These are phyloP conservation scores for Microcera coccophila DNA, from an alignment of 2,329 filamentous ascomycete species.

Conservation along the genomic window DNA sequence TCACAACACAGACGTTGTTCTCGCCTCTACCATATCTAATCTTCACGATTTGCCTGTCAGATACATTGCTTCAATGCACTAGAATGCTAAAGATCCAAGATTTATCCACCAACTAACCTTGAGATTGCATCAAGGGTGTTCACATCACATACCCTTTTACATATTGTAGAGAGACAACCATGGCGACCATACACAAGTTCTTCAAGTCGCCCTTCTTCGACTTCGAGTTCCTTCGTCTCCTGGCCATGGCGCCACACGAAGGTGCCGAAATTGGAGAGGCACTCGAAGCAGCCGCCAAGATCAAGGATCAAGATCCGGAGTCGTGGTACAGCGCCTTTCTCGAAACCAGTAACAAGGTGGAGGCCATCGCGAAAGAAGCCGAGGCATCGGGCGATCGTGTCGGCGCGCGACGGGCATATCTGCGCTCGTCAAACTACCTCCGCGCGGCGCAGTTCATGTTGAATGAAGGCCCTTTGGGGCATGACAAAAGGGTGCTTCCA, in stretches of 20 bases:
- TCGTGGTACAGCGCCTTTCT: conserved; percentile 38
- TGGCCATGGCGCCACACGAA: conserved; percentile 33
- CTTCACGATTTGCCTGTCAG: too few species aligned
- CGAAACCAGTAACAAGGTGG: conserved; percentile 28
- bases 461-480: conserved; percentile 5
- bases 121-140: too few species aligned
- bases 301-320: conserved; percentile 37
- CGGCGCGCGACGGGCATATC: conserved; percentile 33
- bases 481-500: conserved; percentile 27
- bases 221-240: conserved; percentile 41
- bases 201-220: conserved; percentile 37
- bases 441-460: conserved; percentile 36
- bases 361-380: conserved; percentile 34
- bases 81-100: too few species aligned
- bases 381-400: conserved; percentile 24
- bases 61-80: too few species aligned
- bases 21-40: too few species aligned
- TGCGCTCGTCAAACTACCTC: conserved; percentile 40
- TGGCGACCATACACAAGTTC: conserved; percentile 31
- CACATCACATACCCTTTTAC: too few species aligned
- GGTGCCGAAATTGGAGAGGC: conserved; percentile 40
- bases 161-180: too few species aligned
- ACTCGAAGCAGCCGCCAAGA: conserved; percentile 34
- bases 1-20: too few species aligned
- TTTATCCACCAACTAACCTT: too few species aligned